Evolutionary conservation across 1,139 yeast species (phyloP).

Genomic region (Candida albicans): DNA sequence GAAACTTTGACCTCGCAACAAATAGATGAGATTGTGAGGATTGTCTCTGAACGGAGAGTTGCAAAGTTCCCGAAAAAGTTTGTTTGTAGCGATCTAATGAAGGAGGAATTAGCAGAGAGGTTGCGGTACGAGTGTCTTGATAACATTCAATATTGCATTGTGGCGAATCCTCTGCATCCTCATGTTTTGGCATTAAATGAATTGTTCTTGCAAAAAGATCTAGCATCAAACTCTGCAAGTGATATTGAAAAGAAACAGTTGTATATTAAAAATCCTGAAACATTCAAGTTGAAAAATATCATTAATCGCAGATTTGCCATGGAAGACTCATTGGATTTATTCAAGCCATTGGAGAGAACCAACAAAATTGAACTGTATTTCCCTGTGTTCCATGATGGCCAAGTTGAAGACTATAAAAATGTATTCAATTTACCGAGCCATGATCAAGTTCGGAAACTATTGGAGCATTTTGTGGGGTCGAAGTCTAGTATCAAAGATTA

Average conservation of each 20-base stretch:
- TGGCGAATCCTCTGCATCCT: slow-evolving; percentile 5
- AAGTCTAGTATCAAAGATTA: background rate
- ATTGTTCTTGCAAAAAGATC: background rate
- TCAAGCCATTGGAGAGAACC: background rate
- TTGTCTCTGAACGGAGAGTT: background rate
- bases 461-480: slow-evolving; percentile 1
- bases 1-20: no score
- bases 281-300: slow-evolving; percentile 1
- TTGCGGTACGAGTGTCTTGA: background rate
- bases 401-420: slow-evolving; percentile 2
- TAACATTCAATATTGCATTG: slow-evolving; percentile 2
- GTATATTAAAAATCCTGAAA: slow-evolving; percentile 1
- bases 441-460: background rate
- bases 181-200: background rate
- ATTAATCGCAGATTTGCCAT: background rate
- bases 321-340: background rate
- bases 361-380: slow-evolving; percentile 4
- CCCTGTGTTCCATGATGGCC: slow-evolving; percentile 3
- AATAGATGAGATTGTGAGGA: background rate
- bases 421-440: slow-evolving; percentile 3
- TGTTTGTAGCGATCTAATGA: background rate
- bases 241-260: background rate
- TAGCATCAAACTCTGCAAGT: background rate
- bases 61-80: background rate
- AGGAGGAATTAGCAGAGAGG: background rate